phyloP scores from a whole-genome alignment of 371 early-diverging fungal genomes.

The Zancudomyces culisetae region DNA sequence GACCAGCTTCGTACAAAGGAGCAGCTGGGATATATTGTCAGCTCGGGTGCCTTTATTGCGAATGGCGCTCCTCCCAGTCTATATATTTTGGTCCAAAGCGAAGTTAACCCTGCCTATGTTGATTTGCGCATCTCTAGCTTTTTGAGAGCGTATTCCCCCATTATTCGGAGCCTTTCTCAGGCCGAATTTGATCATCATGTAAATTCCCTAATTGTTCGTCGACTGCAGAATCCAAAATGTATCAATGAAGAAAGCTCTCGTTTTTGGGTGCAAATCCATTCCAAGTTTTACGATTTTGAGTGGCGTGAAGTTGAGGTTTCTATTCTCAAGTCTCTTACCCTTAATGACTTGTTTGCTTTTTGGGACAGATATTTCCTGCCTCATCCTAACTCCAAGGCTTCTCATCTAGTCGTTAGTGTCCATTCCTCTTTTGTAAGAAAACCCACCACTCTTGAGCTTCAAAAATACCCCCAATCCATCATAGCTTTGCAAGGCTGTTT shows the following conservation, averaged over 20 bases:
- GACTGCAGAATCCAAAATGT: slow-evolving; percentile 73
- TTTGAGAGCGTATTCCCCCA: slow-evolving; percentile 28
- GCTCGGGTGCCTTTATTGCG: slow-evolving; percentile 11
- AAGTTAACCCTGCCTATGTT: slow-evolving; percentile 61
- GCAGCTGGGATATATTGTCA: slow-evolving; percentile 48
- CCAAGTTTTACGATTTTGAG: slow-evolving; percentile 73
- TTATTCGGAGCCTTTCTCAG: slow-evolving; percentile 39
- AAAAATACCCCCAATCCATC: slow-evolving; percentile 2
- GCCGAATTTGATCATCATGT: slow-evolving; percentile 57
- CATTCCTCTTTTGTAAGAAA: slow-evolving; percentile 12
- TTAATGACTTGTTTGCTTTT: slow-evolving; percentile 11
- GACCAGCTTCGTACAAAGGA: slow-evolving; percentile 83
- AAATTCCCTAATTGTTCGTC: slow-evolving; percentile 43
- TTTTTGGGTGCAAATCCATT: slow-evolving; percentile 58
- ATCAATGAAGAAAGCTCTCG: slow-evolving; percentile 52
- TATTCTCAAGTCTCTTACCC: slow-evolving; percentile 4
- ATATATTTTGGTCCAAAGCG: slow-evolving; percentile 70
- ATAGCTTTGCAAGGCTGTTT: slow-evolving; percentile 17
- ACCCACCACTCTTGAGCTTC: slow-evolving; percentile 9
- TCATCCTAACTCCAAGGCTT: slow-evolving; percentile 5
- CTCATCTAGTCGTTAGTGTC: slow-evolving; percentile 6
- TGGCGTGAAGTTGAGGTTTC: slow-evolving; percentile 21
- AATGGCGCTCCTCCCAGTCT: slow-evolving; percentile 29
- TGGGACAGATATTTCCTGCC: slow-evolving; percentile 15
- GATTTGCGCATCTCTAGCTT: slow-evolving; percentile 66